Base-by-base conservation (phyloP, 192 early-diverging fungal genomes). In the Ramicandelaber brevisporus region DNA sequence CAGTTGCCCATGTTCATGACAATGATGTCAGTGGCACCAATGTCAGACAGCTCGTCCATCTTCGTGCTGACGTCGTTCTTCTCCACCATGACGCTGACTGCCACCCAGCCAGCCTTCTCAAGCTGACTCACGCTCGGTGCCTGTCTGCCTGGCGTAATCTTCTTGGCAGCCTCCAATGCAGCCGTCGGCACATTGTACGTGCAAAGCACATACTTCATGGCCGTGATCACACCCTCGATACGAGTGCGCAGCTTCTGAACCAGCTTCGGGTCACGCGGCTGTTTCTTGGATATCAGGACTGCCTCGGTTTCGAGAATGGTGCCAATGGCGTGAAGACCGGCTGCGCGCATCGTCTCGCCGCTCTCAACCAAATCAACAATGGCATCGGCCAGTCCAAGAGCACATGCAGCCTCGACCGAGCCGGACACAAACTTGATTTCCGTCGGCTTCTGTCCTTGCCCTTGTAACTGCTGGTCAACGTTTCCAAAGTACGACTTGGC, bases 301-400 rank as follows among this genome's bases (percentile, higher is more conserved):
- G 89, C 73, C 41, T 98, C 68, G 8, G 92, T 73, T 0, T 55
- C 56, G 19, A 89, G 20, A 6, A 98, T 41, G 5, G 77, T 86
- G 22, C 63, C 63, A 23, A 98, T 86, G 28, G 74, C 67, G 44
- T 82, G 73, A 12, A 98, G 64, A n/a, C 87, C 86, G 10, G 92
- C 92, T 12, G 85, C 92, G 26, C 83, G 68, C 92, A 98, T 98
- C n/a, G 92, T 98, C 33, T 98, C 89, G 35, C 92, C 92, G 12
- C 81, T 83, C 57, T 95, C 89, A 26, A 75, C 64, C 17, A 65
- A 36, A 48, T 61, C 61, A 11, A 70, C 78, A 34, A 98, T 95
- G 3, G 70, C 92, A 48, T 98, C 92, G 12, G 92, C 89, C 11
- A 98, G 62, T 10, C 92, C 92, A 26, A 98, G 48, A 1, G 80